phyloP scores from a whole-genome alignment of 1,139 yeast species.

The Hansenula anomala region DNA sequence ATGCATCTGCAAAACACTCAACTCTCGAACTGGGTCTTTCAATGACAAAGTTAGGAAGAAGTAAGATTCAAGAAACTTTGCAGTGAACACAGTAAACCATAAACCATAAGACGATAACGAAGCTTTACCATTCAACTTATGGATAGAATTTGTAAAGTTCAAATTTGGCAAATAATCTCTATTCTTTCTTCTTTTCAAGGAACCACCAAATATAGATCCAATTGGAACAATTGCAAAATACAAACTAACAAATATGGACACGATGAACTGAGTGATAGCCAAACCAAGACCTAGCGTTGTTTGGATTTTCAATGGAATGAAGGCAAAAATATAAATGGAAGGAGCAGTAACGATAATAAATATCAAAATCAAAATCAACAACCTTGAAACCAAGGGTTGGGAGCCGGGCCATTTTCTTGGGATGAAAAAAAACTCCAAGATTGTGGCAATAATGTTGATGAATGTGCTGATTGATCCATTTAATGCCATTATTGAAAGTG shows the following conservation, averaged over 20 bases:
- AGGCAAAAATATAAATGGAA: slow-evolving; percentile 33
- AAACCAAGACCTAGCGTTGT: slow-evolving; percentile 32
- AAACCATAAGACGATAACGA: slow-evolving; percentile 62
- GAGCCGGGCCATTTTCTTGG: slow-evolving; percentile 57
- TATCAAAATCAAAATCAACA: slow-evolving; percentile 28
- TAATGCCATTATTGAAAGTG: slow-evolving; percentile 43
- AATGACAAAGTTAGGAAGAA: slow-evolving; percentile 63
- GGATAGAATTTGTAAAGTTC: slow-evolving; percentile 44
- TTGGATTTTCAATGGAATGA: slow-evolving; percentile 30
- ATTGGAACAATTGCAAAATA: slow-evolving; percentile 45
- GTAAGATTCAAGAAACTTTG: slow-evolving; percentile 62
- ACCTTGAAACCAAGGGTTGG: slow-evolving; percentile 34
- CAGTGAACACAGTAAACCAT: slow-evolving; percentile 59
- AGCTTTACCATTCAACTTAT: slow-evolving; percentile 51
- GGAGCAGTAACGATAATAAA: slow-evolving; percentile 35
- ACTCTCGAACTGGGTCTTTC: slow-evolving; percentile 60
- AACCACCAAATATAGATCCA: slow-evolving; percentile 35
- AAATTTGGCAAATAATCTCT: slow-evolving; percentile 27
- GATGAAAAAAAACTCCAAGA: slow-evolving; percentile 43
- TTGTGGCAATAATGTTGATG: slow-evolving; percentile 37
- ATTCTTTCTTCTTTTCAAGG: slow-evolving; percentile 22
- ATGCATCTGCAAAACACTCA: slow-evolving; percentile 32
- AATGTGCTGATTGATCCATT: slow-evolving; percentile 46
- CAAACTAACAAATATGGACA: slow-evolving; percentile 37
- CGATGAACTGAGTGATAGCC: slow-evolving; percentile 38